Percentiles rank a stretch among this genome's conserved stretches.
Evolutionary conservation across 148 eudicot species (phyloP).

Genomic region (Vaccinium vitisidaea): DNA sequence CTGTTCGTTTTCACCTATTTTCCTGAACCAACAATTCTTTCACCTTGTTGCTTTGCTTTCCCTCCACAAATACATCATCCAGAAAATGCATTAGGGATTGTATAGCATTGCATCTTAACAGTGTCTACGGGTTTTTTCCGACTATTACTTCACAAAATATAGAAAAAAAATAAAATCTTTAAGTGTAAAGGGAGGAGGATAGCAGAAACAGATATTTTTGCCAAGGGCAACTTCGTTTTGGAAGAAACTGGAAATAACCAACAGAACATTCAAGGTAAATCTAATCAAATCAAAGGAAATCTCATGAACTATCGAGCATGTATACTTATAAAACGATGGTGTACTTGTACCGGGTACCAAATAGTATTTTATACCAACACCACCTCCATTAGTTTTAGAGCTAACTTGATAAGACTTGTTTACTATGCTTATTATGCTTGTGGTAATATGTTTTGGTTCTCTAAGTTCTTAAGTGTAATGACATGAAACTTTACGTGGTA

Average conservation of each 20-base stretch:
- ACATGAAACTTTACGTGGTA: too few species aligned
- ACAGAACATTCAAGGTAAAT: not conserved
- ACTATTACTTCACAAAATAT: not conserved
- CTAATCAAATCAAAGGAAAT: not conserved
- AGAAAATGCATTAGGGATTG: not conserved
- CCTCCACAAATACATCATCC: not conserved
- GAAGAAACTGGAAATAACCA: not conserved
- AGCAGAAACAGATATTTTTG: not conserved
- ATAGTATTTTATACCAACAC: too few species aligned
- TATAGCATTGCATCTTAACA: not conserved
- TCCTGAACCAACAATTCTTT: not conserved
- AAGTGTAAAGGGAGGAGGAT: not conserved
- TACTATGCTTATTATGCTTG: too few species aligned
- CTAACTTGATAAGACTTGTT: too few species aligned
- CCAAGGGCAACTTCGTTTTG: not conserved
- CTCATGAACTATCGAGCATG: not conserved
- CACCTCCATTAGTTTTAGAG: too few species aligned
- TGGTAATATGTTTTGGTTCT: too few species aligned
- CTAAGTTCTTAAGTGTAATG: too few species aligned
- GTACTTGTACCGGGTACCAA: not conserved
- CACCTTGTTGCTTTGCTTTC: not conserved
- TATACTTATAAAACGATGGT: not conserved
- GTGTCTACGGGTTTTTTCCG: not conserved
- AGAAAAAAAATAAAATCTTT: not conserved
- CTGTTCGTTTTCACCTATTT: not conserved